Conservation (phyloP, 176 grass and related monocot genomes). For the Raddia distichophylla region DNA sequence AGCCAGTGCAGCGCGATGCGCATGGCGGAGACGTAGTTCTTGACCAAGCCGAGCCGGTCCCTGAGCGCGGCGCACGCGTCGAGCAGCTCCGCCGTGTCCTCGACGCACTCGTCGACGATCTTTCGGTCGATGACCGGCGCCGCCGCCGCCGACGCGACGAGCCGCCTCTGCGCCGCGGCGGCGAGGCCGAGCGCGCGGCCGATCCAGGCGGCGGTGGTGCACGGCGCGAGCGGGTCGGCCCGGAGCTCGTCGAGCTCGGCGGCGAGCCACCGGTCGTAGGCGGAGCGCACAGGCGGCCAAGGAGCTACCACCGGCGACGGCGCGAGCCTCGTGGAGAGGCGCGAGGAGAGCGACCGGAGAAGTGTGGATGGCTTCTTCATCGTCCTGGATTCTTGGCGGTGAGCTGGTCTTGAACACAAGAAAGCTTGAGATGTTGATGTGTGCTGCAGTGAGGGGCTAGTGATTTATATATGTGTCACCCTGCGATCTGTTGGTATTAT, state of each 20-base stretch:
- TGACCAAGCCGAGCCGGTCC: constrained; percentile 45
- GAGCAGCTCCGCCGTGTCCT: constrained; percentile 68
- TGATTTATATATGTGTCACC: constrained; percentile 30
- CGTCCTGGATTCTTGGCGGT: neutral
- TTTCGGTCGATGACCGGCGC: constrained; percentile 32
- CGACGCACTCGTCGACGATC: constrained; percentile 56
- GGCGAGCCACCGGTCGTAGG: constrained; percentile 82
- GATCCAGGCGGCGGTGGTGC: constrained; percentile 63
- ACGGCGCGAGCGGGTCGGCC: constrained; percentile 35
- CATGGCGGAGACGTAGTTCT: constrained; percentile 46
- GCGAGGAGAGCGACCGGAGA: constrained; percentile 65
- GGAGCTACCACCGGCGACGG: constrained; percentile 53
- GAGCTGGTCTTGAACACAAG: neutral
- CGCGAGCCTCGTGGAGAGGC: constrained; percentile 39
- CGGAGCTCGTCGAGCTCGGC: constrained; percentile 80
- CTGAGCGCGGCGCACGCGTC: constrained; percentile 68
- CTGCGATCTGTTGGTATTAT: neutral
- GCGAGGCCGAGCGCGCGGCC: constrained; percentile 55
- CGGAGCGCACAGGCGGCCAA: constrained; percentile 72
- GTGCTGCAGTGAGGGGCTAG: neutral
- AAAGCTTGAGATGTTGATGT: constrained; percentile 31
- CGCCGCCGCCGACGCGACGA: constrained; percentile 24
- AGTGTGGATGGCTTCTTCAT: constrained; percentile 78
- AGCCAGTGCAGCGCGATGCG: constrained; percentile 66
- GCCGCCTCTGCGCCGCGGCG: constrained; percentile 45